A percentile compares a stretch with the other conserved stretches of the same genome.
Conservation (phyloP, 176 grass and related monocot genomes). For the Avena sativa region DNA sequence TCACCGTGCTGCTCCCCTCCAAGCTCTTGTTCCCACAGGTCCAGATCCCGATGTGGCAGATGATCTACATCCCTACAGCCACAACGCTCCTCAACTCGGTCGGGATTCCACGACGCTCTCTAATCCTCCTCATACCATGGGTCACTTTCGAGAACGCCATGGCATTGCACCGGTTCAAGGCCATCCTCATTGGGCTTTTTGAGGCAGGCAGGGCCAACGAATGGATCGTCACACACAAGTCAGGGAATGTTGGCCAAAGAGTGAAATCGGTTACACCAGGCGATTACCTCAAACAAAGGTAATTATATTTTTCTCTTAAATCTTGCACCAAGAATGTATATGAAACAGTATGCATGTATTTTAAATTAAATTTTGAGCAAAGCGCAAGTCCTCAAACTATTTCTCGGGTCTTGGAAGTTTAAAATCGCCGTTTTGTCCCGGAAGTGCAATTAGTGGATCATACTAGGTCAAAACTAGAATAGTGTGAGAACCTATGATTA, state of each 20-base stretch:
- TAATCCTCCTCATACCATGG: constrained; percentile 53
- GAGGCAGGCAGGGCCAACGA: constrained; percentile 76
- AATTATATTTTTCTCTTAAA: not conserved
- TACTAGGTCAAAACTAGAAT: too few species aligned
- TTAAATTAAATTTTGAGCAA: too few species aligned
- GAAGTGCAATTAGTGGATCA: too few species aligned
- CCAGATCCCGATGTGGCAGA: constrained; percentile 53
- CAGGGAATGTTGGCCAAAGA: constrained; percentile 53
- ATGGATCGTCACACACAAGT: constrained; percentile 86
- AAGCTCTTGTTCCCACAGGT: constrained; percentile 58
- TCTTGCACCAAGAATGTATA: not conserved
- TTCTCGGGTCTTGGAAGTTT: too few species aligned
- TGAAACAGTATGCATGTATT: too few species aligned
- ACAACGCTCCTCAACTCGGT: constrained; percentile 60
- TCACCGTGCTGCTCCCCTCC: constrained; percentile 57
- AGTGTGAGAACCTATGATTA: too few species aligned
- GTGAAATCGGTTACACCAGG: constrained; percentile 28
- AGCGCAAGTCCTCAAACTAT: too few species aligned
- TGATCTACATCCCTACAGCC: constrained; percentile 52
- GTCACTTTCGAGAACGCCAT: constrained; percentile 82
- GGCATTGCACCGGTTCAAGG: constrained; percentile 75
- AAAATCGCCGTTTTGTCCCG: too few species aligned
- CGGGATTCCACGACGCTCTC: constrained; percentile 62
- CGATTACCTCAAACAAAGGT: constrained; percentile 53
- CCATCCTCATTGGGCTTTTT: constrained; percentile 61